Evolutionary conservation across 495 filamentous ascomycete species (phyloP), one percentile per base, ranked within the genome.

Genomic region (Xylaria grammica): DNA sequence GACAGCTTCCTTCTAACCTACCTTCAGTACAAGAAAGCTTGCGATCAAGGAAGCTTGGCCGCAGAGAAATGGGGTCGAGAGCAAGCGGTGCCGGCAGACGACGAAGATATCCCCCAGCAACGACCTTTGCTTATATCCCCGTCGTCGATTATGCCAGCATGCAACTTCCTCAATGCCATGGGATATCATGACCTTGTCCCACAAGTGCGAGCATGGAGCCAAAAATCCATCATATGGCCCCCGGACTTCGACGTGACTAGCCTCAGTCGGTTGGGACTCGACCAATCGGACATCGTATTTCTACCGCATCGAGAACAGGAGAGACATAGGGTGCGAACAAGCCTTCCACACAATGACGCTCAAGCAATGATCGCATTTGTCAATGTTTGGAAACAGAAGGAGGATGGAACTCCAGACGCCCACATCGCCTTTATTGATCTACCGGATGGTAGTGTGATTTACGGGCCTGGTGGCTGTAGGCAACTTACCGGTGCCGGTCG

Each of bases 111-210:
- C 0, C 44, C 58, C 20, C 44, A 38, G 19, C 45, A 38, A 38
- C 58, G 58, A 29, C 45, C 45, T 11, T 11, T 60, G 5, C 32
- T 50, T 38, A 1, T 60, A n/a, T 1, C 0, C 15, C 11, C 7
- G n/a, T 49, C 58, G 20, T 60, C 58, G 27, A 50, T 60, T 20
- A 45, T 20, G 3, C 58, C 45, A 5, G 58, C 58, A 4, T 60
- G 58, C 58, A 8, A 36, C 29, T 60, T 60, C 32, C 58, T 60
- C 44, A 17, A 50, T 26, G 6, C 19, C 46, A 4, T 60, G 20
- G 58, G 58, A 27, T 40, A 27, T 40, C 29, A 26, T 3, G 58
- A 60, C 0, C 13, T 15, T 13, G 24, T 40, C n/a, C 20, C 17
- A 13, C 30, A 44, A 9, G 58, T 60, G 20, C 7, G 4, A 10